Conservation (phyloP, 306 rosid species). For the Aeschynomene evenia region DNA sequence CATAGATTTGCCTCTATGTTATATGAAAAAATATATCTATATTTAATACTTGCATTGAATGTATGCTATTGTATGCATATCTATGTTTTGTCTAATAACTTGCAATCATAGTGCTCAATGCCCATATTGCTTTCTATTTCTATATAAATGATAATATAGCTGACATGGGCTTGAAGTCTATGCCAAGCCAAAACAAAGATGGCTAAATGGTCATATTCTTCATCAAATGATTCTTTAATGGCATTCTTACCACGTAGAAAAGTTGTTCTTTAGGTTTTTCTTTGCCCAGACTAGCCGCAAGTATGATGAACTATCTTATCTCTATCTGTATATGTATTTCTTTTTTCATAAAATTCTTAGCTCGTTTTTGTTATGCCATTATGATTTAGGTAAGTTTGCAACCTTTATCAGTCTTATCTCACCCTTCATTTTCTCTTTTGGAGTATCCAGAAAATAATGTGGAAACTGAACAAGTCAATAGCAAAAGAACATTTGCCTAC, state of each 20-base stretch:
- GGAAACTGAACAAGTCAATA: constrained; percentile 97
- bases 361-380: constrained; percentile 7
- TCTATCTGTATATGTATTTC: background rate
- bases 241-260: background rate
- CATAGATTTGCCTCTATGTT: constrained; percentile 21
- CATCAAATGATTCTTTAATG: background rate
- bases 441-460: constrained; percentile 92
- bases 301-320: constrained; percentile 10
- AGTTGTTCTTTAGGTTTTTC: constrained; percentile 4
- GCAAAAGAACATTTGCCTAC: constrained; percentile 88
- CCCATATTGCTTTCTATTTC: background rate
- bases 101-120: background rate
- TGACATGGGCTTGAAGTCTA: background rate
- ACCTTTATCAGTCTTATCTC: constrained; percentile 25
- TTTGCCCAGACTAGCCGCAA: background rate
- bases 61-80: background rate
- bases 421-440: constrained; percentile 43
- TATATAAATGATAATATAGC: background rate
- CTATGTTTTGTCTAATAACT: background rate
- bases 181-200: constrained; percentile 4
- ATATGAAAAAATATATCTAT: background rate
- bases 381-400: constrained; percentile 24
- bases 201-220: background rate
- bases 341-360: constrained; percentile 8
- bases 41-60: constrained; percentile 15